Evolutionary conservation across 768 basidiomycete species (phyloP), one percentile per base, ranked within the genome.

Genomic region (Inosperma sp.): DNA sequence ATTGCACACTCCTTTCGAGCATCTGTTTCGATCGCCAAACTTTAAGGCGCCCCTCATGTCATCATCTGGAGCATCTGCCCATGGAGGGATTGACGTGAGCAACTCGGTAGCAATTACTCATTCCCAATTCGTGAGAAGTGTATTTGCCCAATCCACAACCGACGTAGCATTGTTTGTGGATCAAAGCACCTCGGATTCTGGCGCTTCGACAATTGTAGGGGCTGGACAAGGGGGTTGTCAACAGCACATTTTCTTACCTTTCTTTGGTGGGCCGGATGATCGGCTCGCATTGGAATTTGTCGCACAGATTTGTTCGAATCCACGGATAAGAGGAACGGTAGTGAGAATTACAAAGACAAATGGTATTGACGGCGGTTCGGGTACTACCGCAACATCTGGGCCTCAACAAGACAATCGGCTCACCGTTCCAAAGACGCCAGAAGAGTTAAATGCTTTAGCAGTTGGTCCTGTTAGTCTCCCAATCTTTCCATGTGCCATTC

Each of bases 211-310:
- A 17, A 50, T 58, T 8, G 51, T n/a, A n/a, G 56, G 8, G 44
- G 31, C 21, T 51, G 55, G 12, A 45, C 19, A 56, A 33, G 35
- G 65, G 25, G 51, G 65, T 39, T 68, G 68, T 33, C 65, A 59
- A 7, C 77, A 83, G 60, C 88, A 91, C 61, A 57, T 97, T 12
- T 88, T 92, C 68, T 60, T 96, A 10, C 88, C 92, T 0, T 97
- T 97, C 78, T 88, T 92, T 64, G 95, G 95, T 19, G 95, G 95
- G 0, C 87, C 92, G 0, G 95, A 98, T 65, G 94, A 96, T 63
- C 77, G 95, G 3, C 74, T 93, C 14, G 90, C 92, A 0, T 70
- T 98, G 29, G 82, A 87, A 25, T 82, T 97, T 57, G 86, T 89
- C 19, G 78, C 86, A 12, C 93, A 94, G 66, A 70, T 96, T 23